phyloP scores from a whole-genome alignment of 345 rosid genomes.

The Salix udensis region DNA sequence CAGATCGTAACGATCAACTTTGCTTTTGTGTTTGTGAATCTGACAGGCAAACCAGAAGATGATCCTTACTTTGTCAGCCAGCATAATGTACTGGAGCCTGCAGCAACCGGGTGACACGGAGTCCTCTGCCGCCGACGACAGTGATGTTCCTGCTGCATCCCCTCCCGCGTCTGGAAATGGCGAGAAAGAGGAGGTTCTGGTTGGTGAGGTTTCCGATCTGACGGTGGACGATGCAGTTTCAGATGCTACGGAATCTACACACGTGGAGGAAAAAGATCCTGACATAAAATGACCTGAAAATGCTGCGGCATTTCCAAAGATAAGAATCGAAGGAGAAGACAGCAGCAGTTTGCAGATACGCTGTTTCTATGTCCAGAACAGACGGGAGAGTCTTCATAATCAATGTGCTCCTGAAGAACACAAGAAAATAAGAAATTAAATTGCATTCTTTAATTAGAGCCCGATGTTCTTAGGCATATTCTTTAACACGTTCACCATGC shows the following conservation, averaged over 20 bases:
- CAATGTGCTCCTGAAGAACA: conserved; percentile 3
- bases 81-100: conserved; percentile 96
- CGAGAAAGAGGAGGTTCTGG: conserved; percentile 21
- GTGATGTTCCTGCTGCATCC: conserved; percentile 17
- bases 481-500: neutral
- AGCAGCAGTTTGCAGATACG: neutral
- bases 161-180: conserved; percentile 19
- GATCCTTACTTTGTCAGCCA: conserved; percentile 83
- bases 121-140: conserved; percentile 28
- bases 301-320: neutral
- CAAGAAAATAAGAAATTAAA: neutral
- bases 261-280: conserved; percentile 9
- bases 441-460: conserved; percentile 11
- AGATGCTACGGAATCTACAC: conserved; percentile 5
- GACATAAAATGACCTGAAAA: conserved; percentile 14
- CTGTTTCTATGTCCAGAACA: too few relatives aligned
- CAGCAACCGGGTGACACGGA: conserved; percentile 50
- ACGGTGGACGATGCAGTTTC: conserved; percentile 20
- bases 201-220: conserved; percentile 33
- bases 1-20: neutral
- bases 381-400: too few relatives aligned
- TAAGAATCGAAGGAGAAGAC: neutral
- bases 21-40: neutral
- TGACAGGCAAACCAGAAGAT: conserved; percentile 94
- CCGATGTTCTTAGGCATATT: conserved; percentile 6